Evolutionary conservation across 106 monocot genomes (phyloP).

Genomic region (Chionographis japonica): DNA sequence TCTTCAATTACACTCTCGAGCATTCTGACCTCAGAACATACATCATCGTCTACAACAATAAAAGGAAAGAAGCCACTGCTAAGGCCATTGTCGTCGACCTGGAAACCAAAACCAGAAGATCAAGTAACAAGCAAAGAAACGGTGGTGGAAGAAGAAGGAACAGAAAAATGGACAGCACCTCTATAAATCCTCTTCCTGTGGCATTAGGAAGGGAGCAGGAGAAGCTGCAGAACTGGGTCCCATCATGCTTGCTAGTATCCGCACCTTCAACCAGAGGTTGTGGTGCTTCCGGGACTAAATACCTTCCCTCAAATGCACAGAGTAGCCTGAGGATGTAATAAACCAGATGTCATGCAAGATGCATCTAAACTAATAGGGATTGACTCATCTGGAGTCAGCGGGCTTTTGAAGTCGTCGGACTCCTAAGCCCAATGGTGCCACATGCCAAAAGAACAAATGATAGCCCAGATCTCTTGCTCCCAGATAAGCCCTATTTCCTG

Average conservation of each 20-base stretch:
- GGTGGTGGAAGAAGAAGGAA: background rate
- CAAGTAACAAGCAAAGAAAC: slow-evolving; percentile 1
- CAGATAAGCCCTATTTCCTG: no score
- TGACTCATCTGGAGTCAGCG: no score
- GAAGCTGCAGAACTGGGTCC: slow-evolving; percentile 38
- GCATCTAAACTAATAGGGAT: background rate
- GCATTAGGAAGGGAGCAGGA: slow-evolving; percentile 52
- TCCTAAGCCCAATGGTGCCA: no score
- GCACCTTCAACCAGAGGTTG: slow-evolving; percentile 17
- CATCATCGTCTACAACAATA: slow-evolving; percentile 73
- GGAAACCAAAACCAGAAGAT: background rate
- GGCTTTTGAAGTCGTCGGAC: no score
- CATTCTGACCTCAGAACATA: slow-evolving; percentile 66
- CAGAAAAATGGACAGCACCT: slow-evolving; percentile 31
- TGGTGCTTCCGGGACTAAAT: slow-evolving; percentile 55
- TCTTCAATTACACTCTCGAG: slow-evolving; percentile 40
- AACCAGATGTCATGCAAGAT: background rate
- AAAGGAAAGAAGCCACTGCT: slow-evolving; percentile 68
- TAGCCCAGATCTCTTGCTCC: no score
- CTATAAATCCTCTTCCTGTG: slow-evolving; percentile 75
- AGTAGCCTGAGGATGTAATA: slow-evolving; percentile 40
- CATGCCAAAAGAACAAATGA: no score
- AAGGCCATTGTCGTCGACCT: slow-evolving; percentile 78
- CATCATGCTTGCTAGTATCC: background rate
- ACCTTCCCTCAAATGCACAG: slow-evolving; percentile 84